A percentile compares a stretch with the other conserved stretches of the same genome.
phyloP scores from a whole-genome alignment of 106 monocot genomes.

The Dendrobium catenatum region DNA sequence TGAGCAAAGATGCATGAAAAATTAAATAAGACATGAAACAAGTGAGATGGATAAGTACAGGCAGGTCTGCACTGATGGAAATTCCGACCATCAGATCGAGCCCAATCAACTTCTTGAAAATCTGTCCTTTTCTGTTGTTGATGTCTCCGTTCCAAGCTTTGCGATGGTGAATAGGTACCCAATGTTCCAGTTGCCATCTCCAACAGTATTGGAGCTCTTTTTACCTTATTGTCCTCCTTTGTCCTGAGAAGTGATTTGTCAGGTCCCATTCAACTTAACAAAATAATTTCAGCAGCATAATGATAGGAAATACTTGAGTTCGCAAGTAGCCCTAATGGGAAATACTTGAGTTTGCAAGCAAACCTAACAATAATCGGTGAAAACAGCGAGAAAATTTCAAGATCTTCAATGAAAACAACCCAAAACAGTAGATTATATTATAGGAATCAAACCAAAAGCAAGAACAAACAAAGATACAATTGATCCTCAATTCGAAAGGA shows the following conservation, averaged over 20 bases:
- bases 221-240: neutral
- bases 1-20: neutral
- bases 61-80: constrained; percentile 62
- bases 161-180: neutral
- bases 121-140: constrained; percentile 30
- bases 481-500: too few relatives aligned
- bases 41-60: constrained; percentile 16
- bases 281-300: neutral
- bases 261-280: neutral
- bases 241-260: constrained; percentile 1
- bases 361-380: too few relatives aligned
- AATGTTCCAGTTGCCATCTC: neutral
- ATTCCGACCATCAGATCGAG: constrained; percentile 38
- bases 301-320: too few relatives aligned
- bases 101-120: constrained; percentile 38
- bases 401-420: too few relatives aligned
- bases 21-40: neutral
- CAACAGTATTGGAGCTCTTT: neutral
- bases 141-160: constrained; percentile 24
- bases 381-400: too few relatives aligned
- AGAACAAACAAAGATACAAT: too few relatives aligned
- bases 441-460: too few relatives aligned
- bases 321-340: too few relatives aligned
- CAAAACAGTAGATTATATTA: too few relatives aligned
- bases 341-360: too few relatives aligned